Base-by-base conservation (phyloP, 2,329 filamentous ascomycete species). In the Fusarium udum region DNA sequence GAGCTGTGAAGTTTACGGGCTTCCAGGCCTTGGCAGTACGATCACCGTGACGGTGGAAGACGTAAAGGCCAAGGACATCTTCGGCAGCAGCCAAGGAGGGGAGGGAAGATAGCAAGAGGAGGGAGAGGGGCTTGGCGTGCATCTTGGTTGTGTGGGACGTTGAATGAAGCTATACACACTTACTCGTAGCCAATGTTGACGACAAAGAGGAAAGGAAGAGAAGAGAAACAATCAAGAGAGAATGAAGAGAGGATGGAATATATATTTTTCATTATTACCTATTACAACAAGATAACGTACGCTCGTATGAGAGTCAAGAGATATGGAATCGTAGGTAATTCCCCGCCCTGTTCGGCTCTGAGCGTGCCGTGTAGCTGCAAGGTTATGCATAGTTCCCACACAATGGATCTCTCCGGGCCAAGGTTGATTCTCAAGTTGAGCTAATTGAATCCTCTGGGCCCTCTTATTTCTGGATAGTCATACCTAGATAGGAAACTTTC, bases 11-110 rank as follows among this genome's bases (percentile, higher is more conserved):
- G 74, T 88, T 87, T 34, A 93, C 90, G 18, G 92, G 92, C 51
- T 90, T 86, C 71, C 90, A 90, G 24, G 89, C 86, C 84, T 97
- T 97, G 72, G 93, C 84, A 2, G 94, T 95, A 63, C 95, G 91
- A 82, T 98, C 95, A 65, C 95, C 95, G 84, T 98, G 95, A 51
- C 95, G 92, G 76, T 94, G 91, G 86, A 97, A 97, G 82, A 97
- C 91, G 82, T 95, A 96, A 51, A 92, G 91, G 59, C 94, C 95
- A 22, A 97, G 87, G 34, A 96, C 86, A 2, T 91, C 93, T 84
- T 97, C 93, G 26, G 84, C 84, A 70, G 75, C 51, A 81, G 78
- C 52, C 67, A 83, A 69, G 55, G 84, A 75, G 60, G 83, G 79
- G 55, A 85, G 77, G 46, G 84, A 80, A 69, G 85, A 72, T 46